phyloP scores from a whole-genome alignment of 1,284 basidiomycete species.

The Sparassis latifolia region DNA sequence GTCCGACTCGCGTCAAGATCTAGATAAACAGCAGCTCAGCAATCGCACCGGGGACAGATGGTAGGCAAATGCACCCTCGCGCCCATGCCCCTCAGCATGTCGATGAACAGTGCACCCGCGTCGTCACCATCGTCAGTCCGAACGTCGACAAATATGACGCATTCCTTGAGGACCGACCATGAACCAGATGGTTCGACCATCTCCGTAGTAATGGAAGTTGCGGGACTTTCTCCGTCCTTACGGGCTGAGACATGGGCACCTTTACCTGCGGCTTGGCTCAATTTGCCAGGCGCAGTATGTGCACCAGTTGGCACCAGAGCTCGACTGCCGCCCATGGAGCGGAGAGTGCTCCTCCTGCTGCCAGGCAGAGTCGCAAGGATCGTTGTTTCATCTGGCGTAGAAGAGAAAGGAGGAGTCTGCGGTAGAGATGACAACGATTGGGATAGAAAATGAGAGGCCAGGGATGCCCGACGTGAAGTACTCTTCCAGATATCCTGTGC shows the following conservation, averaged over 20 bases:
- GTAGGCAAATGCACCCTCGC: constrained; percentile 54
- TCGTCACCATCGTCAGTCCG: constrained; percentile 83
- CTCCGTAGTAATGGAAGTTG: constrained; percentile 3
- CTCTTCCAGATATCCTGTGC: constrained; percentile 12
- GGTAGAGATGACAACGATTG: constrained; percentile 45
- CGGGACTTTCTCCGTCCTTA: constrained; percentile 8
- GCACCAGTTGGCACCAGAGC: constrained; percentile 3
- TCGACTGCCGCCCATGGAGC: not conserved
- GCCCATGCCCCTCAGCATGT: constrained; percentile 78
- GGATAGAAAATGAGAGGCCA: constrained; percentile 51
- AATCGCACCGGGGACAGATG: constrained; percentile 1
- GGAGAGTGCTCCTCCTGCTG: no score
- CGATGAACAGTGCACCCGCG: constrained; percentile 75
- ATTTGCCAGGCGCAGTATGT: constrained; percentile 13
- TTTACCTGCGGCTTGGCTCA: constrained; percentile 10
- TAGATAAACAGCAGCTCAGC: constrained; percentile 18
- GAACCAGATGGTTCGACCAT: constrained; percentile 7
- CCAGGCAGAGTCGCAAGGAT: not conserved
- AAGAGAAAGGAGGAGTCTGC: constrained; percentile 31
- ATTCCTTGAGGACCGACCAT: constrained; percentile 57
- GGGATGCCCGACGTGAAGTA: constrained; percentile 49
- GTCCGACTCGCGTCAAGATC: constrained; percentile 59
- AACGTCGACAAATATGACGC: constrained; percentile 87
- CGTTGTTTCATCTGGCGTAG: constrained; percentile 16
- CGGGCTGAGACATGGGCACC: constrained; percentile 14